A percentile compares a stretch with the other conserved stretches of the same genome.
Evolutionary conservation across 225 moss, liverwort and hornwort species (phyloP).

Genomic region (Polytrichum formosum): DNA sequence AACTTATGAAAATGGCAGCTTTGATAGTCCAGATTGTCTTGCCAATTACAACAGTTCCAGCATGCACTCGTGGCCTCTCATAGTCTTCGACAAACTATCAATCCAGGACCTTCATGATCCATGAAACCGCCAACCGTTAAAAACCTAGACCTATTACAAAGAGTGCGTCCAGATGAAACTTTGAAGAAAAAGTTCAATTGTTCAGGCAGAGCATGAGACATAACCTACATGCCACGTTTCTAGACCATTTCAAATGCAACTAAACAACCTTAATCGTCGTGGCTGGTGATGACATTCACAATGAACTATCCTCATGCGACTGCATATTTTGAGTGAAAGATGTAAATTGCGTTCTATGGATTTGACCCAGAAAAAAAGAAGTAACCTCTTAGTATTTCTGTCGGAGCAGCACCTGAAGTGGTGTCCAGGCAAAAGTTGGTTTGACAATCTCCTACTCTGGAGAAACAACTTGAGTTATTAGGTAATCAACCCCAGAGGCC

Average conservation of each 20-base stretch:
- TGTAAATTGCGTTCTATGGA: too few species aligned
- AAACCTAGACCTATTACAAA: not conserved
- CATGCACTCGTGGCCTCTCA: not conserved
- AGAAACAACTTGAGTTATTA: not conserved
- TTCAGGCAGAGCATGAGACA: not conserved
- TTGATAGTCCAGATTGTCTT: too few species aligned
- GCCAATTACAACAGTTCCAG: not conserved
- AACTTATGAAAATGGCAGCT: too few species aligned
- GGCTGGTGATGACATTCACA: not conserved
- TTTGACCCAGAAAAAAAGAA: not conserved
- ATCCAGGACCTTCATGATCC: too few species aligned
- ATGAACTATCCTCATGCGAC: not conserved
- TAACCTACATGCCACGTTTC: too few species aligned
- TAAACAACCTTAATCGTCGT: not conserved
- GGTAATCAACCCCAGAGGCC: too few species aligned
- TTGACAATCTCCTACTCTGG: conserved; percentile 21
- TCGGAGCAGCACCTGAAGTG: conserved; percentile 28
- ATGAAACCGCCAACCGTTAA: too few species aligned
- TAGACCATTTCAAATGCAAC: too few species aligned
- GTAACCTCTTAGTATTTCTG: not conserved
- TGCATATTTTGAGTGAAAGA: not conserved
- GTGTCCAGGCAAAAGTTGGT: conserved; percentile 15
- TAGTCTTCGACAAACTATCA: too few species aligned
- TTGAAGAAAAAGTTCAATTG: not conserved
- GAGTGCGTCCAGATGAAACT: not conserved